Percentiles rank a stretch among this genome's conserved stretches.
Evolutionary conservation across 306 rosid genomes (phyloP).

Genomic region (Trifolium pratense): DNA sequence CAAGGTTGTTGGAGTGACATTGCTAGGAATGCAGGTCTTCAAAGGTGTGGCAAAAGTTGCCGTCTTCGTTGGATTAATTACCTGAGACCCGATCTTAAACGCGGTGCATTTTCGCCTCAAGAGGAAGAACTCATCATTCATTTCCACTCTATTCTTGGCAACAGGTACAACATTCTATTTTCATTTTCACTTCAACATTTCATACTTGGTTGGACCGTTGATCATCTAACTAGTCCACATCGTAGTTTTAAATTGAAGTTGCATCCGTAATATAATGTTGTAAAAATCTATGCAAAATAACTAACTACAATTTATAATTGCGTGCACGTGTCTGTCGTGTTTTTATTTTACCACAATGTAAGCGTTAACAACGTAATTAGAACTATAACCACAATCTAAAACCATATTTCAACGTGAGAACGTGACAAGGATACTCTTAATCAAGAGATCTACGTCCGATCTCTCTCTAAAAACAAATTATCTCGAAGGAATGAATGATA

Average conservation of each 20-base stretch:
- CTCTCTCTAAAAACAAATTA: neutral
- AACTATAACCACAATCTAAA: too few species aligned
- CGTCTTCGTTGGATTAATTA: constrained; percentile 99
- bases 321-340: neutral
- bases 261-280: neutral
- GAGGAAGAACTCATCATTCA: constrained; percentile 84
- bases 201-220: neutral
- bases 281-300: neutral
- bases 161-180: constrained; percentile 51
- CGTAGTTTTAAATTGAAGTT: neutral
- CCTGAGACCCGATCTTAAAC: constrained; percentile 90
- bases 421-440: neutral
- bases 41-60: constrained; percentile 90
- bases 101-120: constrained; percentile 85
- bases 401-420: too few species aligned
- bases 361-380: too few species aligned
- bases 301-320: neutral
- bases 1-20: constrained; percentile 98
- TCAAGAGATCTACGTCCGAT: neutral
- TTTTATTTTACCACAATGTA: neutral
- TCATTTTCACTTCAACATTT: neutral
- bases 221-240: neutral
- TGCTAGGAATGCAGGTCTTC: constrained; percentile 86
- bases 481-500: neutral
- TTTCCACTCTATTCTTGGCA: constrained; percentile 88